Evolutionary conservation across 1,139 yeast species (phyloP).

Genomic region (Kodamaea alishanica): DNA sequence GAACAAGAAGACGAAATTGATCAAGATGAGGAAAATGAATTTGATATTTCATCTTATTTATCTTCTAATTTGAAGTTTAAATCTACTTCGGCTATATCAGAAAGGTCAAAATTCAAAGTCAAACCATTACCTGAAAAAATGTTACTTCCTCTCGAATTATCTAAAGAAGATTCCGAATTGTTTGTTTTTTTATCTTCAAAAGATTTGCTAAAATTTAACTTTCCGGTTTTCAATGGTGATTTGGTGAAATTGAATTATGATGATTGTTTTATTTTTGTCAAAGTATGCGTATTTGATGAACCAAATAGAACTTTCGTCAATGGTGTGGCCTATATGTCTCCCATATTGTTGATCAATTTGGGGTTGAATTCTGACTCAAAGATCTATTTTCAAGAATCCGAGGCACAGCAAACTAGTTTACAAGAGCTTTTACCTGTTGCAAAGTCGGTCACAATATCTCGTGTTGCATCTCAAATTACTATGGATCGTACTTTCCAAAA

Average conservation of each 20-base stretch:
- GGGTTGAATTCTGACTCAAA: constrained; percentile 29
- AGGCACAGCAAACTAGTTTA: constrained; percentile 9
- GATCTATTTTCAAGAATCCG: constrained; percentile 23
- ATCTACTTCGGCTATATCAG: constrained; percentile 1
- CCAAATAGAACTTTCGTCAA: constrained; percentile 46
- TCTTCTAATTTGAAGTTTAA: constrained; percentile 30
- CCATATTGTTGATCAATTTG: constrained; percentile 56
- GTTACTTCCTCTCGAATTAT: constrained; percentile 27
- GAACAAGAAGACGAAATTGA: constrained; percentile 8
- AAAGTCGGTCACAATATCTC: constrained; percentile 50
- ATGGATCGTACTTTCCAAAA: constrained; percentile 65
- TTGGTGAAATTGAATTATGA: constrained; percentile 40
- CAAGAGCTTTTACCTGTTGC: constrained; percentile 20
- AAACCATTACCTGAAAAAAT: constrained; percentile 32
- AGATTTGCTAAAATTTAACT: constrained; percentile 54
- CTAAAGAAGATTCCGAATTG: constrained; percentile 40
- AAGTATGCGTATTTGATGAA: constrained; percentile 59
- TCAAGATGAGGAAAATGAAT: constrained; percentile 11
- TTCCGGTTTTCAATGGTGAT: constrained; percentile 65
- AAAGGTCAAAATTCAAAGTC: constrained; percentile 19
- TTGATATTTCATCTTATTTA: constrained; percentile 38
- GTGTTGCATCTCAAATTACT: constrained; percentile 69
- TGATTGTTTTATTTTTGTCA: constrained; percentile 32
- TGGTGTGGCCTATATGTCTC: constrained; percentile 55
- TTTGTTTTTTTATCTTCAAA: constrained; percentile 52